These are phyloP conservation scores for Pseudogymnoascus pannorum DNA, from an alignment of 2,329 filamentous ascomycete genomes.

Conservation along the genomic window DNA sequence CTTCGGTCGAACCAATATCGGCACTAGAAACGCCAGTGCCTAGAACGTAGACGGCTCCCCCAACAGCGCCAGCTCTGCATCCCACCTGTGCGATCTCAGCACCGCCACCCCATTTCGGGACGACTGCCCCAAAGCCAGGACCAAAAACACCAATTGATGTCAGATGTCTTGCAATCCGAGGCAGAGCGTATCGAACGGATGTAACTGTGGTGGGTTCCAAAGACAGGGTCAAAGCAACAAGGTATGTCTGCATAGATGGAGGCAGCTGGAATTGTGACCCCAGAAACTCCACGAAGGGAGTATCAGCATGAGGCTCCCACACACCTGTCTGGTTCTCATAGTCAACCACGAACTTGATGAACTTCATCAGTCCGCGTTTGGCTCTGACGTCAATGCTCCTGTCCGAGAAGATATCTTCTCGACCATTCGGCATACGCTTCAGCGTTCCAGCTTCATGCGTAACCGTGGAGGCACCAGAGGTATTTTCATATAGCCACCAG, in stretches of 20 bases:
- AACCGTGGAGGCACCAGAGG: slow-evolving; percentile 7
- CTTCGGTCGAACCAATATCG: slow-evolving; percentile 18
- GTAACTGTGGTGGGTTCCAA: slow-evolving; percentile 47
- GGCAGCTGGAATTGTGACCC: slow-evolving; percentile 60
- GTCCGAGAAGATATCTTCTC: slow-evolving; percentile 86
- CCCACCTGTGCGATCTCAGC: slow-evolving; percentile 87
- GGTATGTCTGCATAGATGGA: slow-evolving; percentile 53
- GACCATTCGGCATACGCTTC: slow-evolving; percentile 72
- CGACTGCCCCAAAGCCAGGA: slow-evolving; percentile 78
- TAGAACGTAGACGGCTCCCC: slow-evolving; percentile 84
- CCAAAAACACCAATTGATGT: slow-evolving; percentile 83
- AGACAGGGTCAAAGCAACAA: slow-evolving; percentile 67
- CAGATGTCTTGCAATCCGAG: slow-evolving; percentile 70
- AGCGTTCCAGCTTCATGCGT: slow-evolving; percentile 35
- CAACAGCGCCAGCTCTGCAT: slow-evolving; percentile 84
- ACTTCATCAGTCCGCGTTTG: slow-evolving; percentile 87
- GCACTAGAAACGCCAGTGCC: slow-evolving; percentile 54
- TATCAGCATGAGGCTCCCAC: slow-evolving; percentile 51
- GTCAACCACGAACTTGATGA: slow-evolving; percentile 77
- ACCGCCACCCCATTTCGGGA: slow-evolving; percentile 87
- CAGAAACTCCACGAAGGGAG: slow-evolving; percentile 52
- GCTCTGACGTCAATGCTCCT: slow-evolving; percentile 67
- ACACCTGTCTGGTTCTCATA: slow-evolving; percentile 53
- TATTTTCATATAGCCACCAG: slow-evolving; percentile 65
- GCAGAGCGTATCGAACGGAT: slow-evolving; percentile 59